phyloP scores from a whole-genome alignment of 176 grass and related monocot genomes.

The Raddia guianensis region DNA sequence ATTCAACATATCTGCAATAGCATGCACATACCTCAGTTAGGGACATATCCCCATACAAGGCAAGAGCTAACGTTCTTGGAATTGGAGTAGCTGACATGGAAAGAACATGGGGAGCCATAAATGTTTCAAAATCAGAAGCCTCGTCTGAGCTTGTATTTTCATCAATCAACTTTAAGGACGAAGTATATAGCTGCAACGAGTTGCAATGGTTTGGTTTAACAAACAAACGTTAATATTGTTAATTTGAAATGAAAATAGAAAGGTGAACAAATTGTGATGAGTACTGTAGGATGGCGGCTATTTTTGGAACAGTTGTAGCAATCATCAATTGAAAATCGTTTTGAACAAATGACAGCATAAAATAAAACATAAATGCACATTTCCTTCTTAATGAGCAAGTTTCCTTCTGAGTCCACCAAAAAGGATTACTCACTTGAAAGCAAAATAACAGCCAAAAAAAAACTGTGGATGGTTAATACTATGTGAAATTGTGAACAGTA shows the following conservation, averaged over 20 bases:
- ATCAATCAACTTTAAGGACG: slow-evolving; percentile 50
- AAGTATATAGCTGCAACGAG: slow-evolving; percentile 63
- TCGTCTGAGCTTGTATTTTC: slow-evolving; percentile 46
- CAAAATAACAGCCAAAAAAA: slow-evolving; percentile 34
- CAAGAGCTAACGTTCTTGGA: slow-evolving; percentile 92
- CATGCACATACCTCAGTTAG: slow-evolving; percentile 77
- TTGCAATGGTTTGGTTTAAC: slow-evolving; percentile 23
- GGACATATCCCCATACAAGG: slow-evolving; percentile 97
- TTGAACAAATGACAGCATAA: slow-evolving; percentile 33
- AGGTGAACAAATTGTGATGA: background rate
- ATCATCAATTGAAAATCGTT: background rate
- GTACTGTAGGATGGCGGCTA: background rate
- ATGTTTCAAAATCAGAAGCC: slow-evolving; percentile 65
- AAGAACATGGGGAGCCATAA: slow-evolving; percentile 98
- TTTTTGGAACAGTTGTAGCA: slow-evolving; percentile 16
- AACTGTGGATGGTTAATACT: slow-evolving; percentile 30
- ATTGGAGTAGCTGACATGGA: slow-evolving; percentile 95
- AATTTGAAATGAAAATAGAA: slow-evolving; percentile 30
- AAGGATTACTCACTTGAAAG: slow-evolving; percentile 25
- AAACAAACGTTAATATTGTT: slow-evolving; percentile 22
- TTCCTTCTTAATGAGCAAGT: background rate
- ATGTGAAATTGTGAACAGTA: slow-evolving; percentile 19
- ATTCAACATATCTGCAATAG: slow-evolving; percentile 24
- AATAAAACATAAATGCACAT: slow-evolving; percentile 24
- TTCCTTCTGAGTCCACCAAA: background rate